Conservation (phyloP, 202 grass and related monocot species). For the Elaeis oleifera region DNA sequence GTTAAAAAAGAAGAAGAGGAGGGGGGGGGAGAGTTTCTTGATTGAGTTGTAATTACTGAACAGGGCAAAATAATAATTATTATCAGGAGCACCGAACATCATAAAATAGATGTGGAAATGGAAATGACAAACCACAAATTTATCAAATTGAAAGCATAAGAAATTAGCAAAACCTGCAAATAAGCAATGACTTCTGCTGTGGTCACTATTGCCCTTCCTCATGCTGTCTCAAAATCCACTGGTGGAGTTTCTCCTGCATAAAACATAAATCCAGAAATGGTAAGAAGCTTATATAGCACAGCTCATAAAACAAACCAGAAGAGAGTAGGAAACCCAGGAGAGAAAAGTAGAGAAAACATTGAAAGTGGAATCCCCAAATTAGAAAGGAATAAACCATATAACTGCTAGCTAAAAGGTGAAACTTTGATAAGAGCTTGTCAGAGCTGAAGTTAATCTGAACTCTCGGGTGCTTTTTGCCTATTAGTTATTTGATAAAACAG, state of each 20-base stretch:
- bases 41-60: no score
- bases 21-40: no score
- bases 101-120: not conserved
- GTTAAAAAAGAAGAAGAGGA: no score
- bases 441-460: no score
- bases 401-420: no score
- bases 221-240: conserved; percentile 39
- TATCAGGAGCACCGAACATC: not conserved
- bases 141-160: not conserved
- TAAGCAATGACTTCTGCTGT: conserved; percentile 32
- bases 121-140: conserved; percentile 5
- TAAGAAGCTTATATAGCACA: not conserved
- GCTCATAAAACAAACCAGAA: not conserved
- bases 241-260: conserved; percentile 37
- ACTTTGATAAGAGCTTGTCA: no score
- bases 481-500: no score
- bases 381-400: no score
- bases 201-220: conserved; percentile 30
- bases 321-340: not conserved
- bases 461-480: no score
- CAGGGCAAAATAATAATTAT: not conserved
- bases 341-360: not conserved
- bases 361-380: no score
- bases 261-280: not conserved
- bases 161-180: conserved; percentile 29